phyloP scores from a whole-genome alignment of 768 basidiomycete species.

The Panus rudis region DNA sequence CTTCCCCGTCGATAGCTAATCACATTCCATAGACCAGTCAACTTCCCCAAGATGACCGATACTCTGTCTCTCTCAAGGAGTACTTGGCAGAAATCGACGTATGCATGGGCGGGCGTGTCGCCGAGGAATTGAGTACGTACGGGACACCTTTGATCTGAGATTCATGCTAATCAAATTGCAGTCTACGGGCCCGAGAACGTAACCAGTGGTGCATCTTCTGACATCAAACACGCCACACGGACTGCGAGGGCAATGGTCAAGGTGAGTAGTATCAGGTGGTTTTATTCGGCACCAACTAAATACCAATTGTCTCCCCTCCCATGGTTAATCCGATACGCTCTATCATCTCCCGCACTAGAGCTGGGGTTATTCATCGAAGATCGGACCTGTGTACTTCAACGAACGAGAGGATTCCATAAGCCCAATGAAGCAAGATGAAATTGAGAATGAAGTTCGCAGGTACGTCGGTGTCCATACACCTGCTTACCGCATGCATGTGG shows the following conservation, averaged over 20 bases:
- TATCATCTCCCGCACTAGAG: constrained; percentile 32
- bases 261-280: constrained; percentile 36
- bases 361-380: constrained; percentile 71
- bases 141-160: constrained; percentile 6
- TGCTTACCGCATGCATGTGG: no score
- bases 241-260: constrained; percentile 86
- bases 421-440: constrained; percentile 69
- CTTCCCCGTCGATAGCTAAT: not conserved
- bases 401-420: constrained; percentile 68
- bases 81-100: constrained; percentile 84
- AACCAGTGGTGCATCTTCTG: constrained; percentile 88
- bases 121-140: constrained; percentile 80
- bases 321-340: not conserved
- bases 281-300: constrained; percentile 1
- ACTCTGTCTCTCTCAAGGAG: constrained; percentile 65
- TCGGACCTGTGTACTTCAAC: constrained; percentile 80
- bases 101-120: constrained; percentile 89
- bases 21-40: constrained; percentile 55
- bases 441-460: constrained; percentile 83
- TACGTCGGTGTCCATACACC: constrained; percentile 40
- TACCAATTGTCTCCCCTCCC: constrained; percentile 4
- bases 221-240: constrained; percentile 72
- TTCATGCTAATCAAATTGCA: constrained; percentile 22
- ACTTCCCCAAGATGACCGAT: constrained; percentile 72
- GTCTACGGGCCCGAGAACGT: constrained; percentile 86